Evolutionary conservation across 2,329 filamentous ascomycete species (phyloP).

Genomic region (Calonectria montana): DNA sequence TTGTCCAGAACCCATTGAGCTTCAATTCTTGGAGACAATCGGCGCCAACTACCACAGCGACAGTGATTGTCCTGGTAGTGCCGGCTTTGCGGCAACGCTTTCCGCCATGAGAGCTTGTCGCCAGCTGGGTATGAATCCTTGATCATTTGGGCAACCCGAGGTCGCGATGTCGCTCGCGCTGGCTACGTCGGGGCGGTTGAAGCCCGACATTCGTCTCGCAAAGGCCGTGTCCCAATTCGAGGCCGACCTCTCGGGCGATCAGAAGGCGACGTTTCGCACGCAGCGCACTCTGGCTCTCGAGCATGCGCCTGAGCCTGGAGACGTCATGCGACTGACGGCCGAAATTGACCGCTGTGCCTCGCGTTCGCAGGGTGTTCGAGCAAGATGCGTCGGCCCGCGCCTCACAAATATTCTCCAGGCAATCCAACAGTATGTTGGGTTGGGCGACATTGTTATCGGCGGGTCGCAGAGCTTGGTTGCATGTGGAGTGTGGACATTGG

Average conservation of each 20-base stretch:
- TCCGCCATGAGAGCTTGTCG: not conserved
- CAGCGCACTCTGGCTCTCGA: constrained; percentile 32
- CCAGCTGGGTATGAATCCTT: not conserved
- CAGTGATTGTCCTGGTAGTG: not conserved
- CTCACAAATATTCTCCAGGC: constrained; percentile 54
- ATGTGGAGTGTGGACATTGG: constrained; percentile 57
- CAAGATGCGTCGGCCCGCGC: constrained; percentile 53
- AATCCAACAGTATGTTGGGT: constrained; percentile 55
- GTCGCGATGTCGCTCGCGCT: constrained; percentile 4
- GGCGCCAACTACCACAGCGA: not conserved
- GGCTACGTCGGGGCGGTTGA: constrained; percentile 27
- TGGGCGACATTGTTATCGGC: constrained; percentile 51
- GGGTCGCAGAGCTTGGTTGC: constrained; percentile 58
- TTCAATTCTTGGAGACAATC: not conserved
- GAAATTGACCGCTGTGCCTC: constrained; percentile 46
- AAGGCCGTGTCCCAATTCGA: constrained; percentile 54
- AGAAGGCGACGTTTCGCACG: constrained; percentile 47
- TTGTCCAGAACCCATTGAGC: not conserved
- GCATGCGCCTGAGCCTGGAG: constrained; percentile 44
- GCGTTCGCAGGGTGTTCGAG: constrained; percentile 28
- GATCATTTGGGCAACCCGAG: not conserved
- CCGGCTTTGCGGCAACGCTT: too few species aligned
- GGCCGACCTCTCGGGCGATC: constrained; percentile 47
- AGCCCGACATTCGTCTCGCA: constrained; percentile 52
- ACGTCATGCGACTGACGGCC: constrained; percentile 56